Percentiles rank a stretch among this genome's conserved stretches.
phyloP scores from a whole-genome alignment of 2,329 filamentous ascomycete species.

The Gnomoniopsis sp. region DNA sequence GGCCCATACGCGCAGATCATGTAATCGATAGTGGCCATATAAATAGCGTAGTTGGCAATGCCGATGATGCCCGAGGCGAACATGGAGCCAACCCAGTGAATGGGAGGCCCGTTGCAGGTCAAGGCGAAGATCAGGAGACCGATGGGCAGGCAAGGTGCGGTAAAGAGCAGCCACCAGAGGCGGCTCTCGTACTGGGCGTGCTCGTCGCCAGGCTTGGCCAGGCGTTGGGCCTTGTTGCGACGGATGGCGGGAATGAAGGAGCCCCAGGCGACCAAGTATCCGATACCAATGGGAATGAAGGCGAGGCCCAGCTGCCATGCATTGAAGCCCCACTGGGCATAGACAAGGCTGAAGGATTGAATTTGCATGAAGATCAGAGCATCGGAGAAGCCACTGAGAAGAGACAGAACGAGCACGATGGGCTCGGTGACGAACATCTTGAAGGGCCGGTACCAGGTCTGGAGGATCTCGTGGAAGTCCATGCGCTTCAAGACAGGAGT shows the following conservation, averaged over 20 bases:
- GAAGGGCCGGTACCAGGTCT: slow-evolving; percentile 63
- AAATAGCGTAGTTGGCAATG: slow-evolving; percentile 66
- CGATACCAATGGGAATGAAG: slow-evolving; percentile 64
- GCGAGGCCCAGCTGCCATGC: slow-evolving; percentile 54
- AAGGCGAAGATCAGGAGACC: slow-evolving; percentile 70
- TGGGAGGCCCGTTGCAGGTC: slow-evolving; percentile 59
- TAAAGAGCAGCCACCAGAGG: slow-evolving; percentile 62
- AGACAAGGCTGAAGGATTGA: slow-evolving; percentile 67
- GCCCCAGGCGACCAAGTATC: slow-evolving; percentile 61
- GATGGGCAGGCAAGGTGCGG: slow-evolving; percentile 57
- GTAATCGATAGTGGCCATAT: slow-evolving; percentile 75
- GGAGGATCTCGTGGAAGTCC: slow-evolving; percentile 52
- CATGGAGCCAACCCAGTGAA: slow-evolving; percentile 67
- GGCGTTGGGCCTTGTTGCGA: slow-evolving; percentile 48
- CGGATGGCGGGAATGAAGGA: slow-evolving; percentile 56
- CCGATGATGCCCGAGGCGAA: slow-evolving; percentile 64
- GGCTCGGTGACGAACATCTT: slow-evolving; percentile 72
- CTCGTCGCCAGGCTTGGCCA: slow-evolving; percentile 49
- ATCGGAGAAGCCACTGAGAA: slow-evolving; percentile 70
- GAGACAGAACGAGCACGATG: slow-evolving; percentile 67
- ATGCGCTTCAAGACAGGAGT: slow-evolving; percentile 57
- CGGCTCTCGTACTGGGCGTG: slow-evolving; percentile 67
- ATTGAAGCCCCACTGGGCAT: slow-evolving; percentile 63
- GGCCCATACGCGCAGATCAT: slow-evolving; percentile 73
- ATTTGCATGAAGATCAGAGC: slow-evolving; percentile 77